Percentiles rank a stretch among this genome's conserved stretches.
Evolutionary conservation across 495 filamentous ascomycete genomes (phyloP).

Genomic region (Xylaria castorea): DNA sequence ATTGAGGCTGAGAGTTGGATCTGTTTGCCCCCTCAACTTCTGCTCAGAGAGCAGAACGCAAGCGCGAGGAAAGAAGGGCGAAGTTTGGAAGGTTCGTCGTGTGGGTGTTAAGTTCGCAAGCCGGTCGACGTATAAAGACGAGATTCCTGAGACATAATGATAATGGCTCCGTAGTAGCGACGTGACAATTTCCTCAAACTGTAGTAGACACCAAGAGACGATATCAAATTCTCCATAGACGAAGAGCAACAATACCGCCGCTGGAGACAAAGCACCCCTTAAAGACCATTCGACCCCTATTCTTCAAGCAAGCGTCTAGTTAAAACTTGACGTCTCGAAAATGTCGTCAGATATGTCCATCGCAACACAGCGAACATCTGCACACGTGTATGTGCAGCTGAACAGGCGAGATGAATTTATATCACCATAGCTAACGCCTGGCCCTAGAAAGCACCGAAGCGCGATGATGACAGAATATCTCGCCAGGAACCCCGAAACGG

Average conservation of each 20-base stretch:
- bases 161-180: not conserved
- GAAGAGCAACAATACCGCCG: not conserved
- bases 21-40: not conserved
- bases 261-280: not conserved
- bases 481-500: conserved; percentile 28
- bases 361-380: not conserved
- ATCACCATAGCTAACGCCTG: conserved; percentile 9
- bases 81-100: not conserved
- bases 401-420: not conserved
- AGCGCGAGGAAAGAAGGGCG: not conserved
- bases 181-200: not conserved
- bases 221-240: not conserved
- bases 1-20: not conserved
- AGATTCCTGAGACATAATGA: not conserved
- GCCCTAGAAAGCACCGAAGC: not conserved
- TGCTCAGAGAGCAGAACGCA: conserved; percentile 31
- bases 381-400: not conserved
- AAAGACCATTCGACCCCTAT: not conserved
- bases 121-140: conserved; percentile 1
- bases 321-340: not conserved
- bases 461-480: conserved; percentile 37
- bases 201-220: not conserved
- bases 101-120: not conserved
- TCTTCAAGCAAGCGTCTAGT: not conserved
- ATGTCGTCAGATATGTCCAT: not conserved